Evolutionary conservation across 306 rosid species (phyloP), one percentile per base, ranked within the genome.

Genomic region (Medicago arabica): DNA sequence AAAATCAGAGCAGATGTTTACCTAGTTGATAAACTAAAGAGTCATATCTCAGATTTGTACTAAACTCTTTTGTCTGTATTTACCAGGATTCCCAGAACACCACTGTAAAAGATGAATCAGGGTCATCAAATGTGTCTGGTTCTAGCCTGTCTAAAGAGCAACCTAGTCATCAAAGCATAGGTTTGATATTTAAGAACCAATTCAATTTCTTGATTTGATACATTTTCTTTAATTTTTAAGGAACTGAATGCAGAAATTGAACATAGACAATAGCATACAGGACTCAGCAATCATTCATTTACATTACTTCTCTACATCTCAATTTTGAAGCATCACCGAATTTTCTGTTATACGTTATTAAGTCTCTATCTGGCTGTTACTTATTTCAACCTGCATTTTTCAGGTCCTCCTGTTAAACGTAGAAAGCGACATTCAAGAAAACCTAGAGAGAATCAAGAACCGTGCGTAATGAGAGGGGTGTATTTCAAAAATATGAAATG

Each of bases 401-500:
- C 74, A 93, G 97, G 83, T 47, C 91, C 82, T 10, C 93, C 96
- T 16, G 44, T 93, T 41, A 93, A 93, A 78, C 92, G 90, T 64
- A 86, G 97, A 82, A 93, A 88, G 82, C 79, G 80, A 40, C 92
- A 91, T 80, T 81, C 85, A 38, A 89, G 97, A 83, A 93, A 88
- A 87, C 61, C 78, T 36, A 65, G 72, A 58, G 88, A 81, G 36
- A 87, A 88, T 82, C 89, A 89, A 82, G 98, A 93, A 80, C 71
- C 82, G 4, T 89, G 91, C 75, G 40, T 85, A 21, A 86, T 89
- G 96, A 90, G 97, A 82, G 97, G 97, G 21, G 98, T 93, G 70
- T 91, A 93, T 75, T 89, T 82, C 75, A 93, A 89, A 68, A 91
- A 93, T 76, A 89, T 91, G 93, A 93, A 91, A 81, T 93, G 98